These are phyloP conservation scores for Hypsizygus marmoreus DNA, from an alignment of 768 basidiomycete species.

Conservation along the genomic window DNA sequence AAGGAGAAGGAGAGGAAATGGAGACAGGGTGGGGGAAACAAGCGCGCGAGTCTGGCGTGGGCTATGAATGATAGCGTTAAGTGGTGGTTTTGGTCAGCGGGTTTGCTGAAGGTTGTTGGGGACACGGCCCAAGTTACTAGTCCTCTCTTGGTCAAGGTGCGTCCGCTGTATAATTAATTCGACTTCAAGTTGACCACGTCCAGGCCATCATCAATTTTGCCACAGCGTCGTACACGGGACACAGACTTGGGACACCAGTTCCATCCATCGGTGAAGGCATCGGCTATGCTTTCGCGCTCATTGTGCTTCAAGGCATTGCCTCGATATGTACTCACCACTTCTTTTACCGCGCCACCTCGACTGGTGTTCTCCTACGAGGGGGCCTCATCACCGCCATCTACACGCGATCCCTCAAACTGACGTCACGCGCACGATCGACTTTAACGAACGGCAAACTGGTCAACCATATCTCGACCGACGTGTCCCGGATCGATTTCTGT, in stretches of 20 bases:
- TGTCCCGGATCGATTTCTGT: slow-evolving; percentile 90
- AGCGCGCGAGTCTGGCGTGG: slow-evolving; percentile 59
- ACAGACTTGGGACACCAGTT: slow-evolving; percentile 33
- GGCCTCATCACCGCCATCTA: slow-evolving; percentile 90
- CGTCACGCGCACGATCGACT: slow-evolving; percentile 75
- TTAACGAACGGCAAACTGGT: slow-evolving; percentile 89
- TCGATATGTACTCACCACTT: slow-evolving; percentile 79
- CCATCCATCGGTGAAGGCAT: slow-evolving; percentile 59
- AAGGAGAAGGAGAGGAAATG: slow-evolving; percentile 61
- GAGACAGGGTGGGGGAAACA: slow-evolving; percentile 64
- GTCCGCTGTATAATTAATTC: slow-evolving; percentile 10
- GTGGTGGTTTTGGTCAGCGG: slow-evolving; percentile 79
- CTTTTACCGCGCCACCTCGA: slow-evolving; percentile 73
- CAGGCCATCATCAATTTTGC: slow-evolving; percentile 75
- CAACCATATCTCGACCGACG: slow-evolving; percentile 92
- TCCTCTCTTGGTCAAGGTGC: slow-evolving; percentile 79
- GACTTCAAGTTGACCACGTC: too few relatives aligned
- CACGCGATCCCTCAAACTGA: slow-evolving; percentile 71
- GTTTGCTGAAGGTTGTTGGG: slow-evolving; percentile 57
- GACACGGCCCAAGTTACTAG: slow-evolving; percentile 75
- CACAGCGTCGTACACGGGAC: slow-evolving; percentile 57
- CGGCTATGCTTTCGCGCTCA: slow-evolving; percentile 72
- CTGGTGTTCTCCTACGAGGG: slow-evolving; percentile 80
- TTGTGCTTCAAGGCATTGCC: slow-evolving; percentile 65
- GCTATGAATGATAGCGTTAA: slow-evolving; percentile 79